These are phyloP conservation scores for Ustilago tritici DNA, from an alignment of 1,284 basidiomycete species.

Conservation along the genomic window DNA sequence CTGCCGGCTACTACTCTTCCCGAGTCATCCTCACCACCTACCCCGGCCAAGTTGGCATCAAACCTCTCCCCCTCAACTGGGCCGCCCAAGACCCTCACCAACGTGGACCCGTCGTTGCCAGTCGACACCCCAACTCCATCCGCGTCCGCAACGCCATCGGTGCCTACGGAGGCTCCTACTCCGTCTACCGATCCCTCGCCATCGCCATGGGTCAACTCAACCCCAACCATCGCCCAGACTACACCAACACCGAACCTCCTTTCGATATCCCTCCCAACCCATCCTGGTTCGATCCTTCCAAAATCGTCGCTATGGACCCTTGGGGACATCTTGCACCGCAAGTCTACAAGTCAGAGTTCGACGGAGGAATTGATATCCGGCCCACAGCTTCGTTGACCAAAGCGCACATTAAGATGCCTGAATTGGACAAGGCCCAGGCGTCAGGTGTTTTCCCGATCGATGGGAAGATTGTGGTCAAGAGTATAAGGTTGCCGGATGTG, in stretches of 20 bases:
- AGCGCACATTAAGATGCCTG: slow-evolving; percentile 85
- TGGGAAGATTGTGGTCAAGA: slow-evolving; percentile 77
- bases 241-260: slow-evolving; percentile 87
- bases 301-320: slow-evolving; percentile 94
- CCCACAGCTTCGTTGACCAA: slow-evolving; percentile 78
- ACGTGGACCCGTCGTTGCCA: slow-evolving; percentile 90
- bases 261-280: slow-evolving; percentile 84
- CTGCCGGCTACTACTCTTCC: slow-evolving; percentile 47
- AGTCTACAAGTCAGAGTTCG: slow-evolving; percentile 75
- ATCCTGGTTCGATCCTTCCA: slow-evolving; percentile 81
- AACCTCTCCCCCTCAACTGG: slow-evolving; percentile 84
- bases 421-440: slow-evolving; percentile 83
- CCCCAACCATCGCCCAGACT: slow-evolving; percentile 75
- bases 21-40: slow-evolving; percentile 64
- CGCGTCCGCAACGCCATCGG: slow-evolving; percentile 93
- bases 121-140: slow-evolving; percentile 84
- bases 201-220: slow-evolving; percentile 81
- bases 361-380: slow-evolving; percentile 66
- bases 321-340: slow-evolving; percentile 91
- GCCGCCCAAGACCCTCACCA: slow-evolving; percentile 77
- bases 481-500: slow-evolving; percentile 53
- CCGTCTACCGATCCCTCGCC: slow-evolving; percentile 90
- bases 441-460: slow-evolving; percentile 83
- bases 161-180: slow-evolving; percentile 92
- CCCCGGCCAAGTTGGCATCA: slow-evolving; percentile 72